Percentiles rank a stretch among this genome's conserved stretches.
phyloP scores from a whole-genome alignment of 331 rosid species.

The Acacia pycnantha region DNA sequence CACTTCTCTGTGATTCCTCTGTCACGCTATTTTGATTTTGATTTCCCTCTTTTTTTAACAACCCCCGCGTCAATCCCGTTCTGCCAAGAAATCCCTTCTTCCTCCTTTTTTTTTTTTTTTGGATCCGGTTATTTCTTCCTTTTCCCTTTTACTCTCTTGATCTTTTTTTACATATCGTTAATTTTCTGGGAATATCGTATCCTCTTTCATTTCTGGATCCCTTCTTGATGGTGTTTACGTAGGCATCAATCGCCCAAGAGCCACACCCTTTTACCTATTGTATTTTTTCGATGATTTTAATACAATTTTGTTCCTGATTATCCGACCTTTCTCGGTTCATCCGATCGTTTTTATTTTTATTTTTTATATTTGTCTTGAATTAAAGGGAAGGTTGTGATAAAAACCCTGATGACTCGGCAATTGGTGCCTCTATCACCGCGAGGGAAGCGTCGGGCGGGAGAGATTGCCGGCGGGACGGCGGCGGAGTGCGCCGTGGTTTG shows the following conservation, averaged over 20 bases:
- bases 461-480: conserved; percentile 60
- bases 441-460: conserved; percentile 43
- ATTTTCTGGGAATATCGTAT: not conserved
- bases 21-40: not conserved
- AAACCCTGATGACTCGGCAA: conserved; percentile 35
- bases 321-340: not conserved
- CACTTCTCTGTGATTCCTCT: not conserved
- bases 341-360: not conserved
- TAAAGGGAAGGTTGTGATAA: not conserved
- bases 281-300: not conserved
- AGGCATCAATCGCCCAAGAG: not conserved
- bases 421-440: conserved; percentile 18
- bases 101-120: not conserved
- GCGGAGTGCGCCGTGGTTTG: conserved; percentile 81
- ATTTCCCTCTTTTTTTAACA: not conserved
- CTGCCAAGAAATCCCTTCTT: not conserved
- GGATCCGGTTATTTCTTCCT: not conserved
- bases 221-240: not conserved
- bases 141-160: not conserved
- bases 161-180: no score
- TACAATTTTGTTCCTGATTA: not conserved
- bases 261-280: not conserved
- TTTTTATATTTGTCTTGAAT: not conserved
- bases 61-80: not conserved
- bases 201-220: not conserved